Percentiles rank a stretch among this genome's conserved stretches.
phyloP scores from a whole-genome alignment of 129 eudicot genomes.

The Glebionis coronaria region DNA sequence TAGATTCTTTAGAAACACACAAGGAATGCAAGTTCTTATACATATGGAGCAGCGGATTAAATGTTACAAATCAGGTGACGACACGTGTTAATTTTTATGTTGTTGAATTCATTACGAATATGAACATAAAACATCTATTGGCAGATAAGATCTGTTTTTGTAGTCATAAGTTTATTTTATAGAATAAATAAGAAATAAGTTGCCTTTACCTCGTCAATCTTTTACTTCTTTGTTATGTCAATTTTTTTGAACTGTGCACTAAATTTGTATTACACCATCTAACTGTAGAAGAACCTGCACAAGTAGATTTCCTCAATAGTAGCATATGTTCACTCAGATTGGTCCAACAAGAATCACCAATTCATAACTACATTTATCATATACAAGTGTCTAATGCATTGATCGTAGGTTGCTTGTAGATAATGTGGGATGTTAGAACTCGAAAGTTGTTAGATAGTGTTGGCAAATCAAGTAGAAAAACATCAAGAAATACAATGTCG shows the following conservation, averaged over 20 bases:
- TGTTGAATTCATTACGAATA: conserved; percentile 26
- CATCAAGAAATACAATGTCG: conserved; percentile 18
- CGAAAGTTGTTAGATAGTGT: conserved; percentile 28
- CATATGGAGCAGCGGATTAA: conserved; percentile 25
- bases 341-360: background rate
- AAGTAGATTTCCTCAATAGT: background rate
- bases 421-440: conserved; percentile 19
- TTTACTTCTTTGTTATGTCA: conserved; percentile 9
- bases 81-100: conserved; percentile 23
- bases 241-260: background rate
- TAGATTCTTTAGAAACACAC: conserved; percentile 10
- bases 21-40: conserved; percentile 23
- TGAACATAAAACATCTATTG: conserved; percentile 33
- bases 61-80: conserved; percentile 41
- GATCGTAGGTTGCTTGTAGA: conserved; percentile 23
- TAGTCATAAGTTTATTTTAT: conserved; percentile 31
- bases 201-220: conserved; percentile 3
- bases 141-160: conserved; percentile 30
- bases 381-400: conserved; percentile 12
- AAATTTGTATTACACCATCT: background rate
- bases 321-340: background rate
- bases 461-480: conserved; percentile 21
- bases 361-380: background rate
- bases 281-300: background rate
- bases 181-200: conserved; percentile 27